A percentile compares a stretch with the other conserved stretches of the same genome.
phyloP scores from a whole-genome alignment of 1,284 basidiomycete species.

The Gastroboletus turbinatus region DNA sequence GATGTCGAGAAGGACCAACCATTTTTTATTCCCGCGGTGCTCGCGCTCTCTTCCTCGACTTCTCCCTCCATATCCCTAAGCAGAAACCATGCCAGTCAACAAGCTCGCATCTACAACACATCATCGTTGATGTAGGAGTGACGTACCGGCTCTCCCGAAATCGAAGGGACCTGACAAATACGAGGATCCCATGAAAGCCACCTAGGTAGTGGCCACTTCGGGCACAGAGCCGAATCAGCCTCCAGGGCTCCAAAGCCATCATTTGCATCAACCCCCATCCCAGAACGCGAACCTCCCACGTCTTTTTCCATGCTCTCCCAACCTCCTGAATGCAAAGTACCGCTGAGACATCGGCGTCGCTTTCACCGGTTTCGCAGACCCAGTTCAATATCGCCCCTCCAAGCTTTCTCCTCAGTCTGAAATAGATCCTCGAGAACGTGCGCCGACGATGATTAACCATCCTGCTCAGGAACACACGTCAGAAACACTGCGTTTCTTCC shows the following conservation, averaged over 20 bases:
- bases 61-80: conserved; percentile 17
- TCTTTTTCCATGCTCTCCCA: conserved; percentile 69
- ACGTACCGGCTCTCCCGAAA: conserved; percentile 7
- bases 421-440: background rate
- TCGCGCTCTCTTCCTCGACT: background rate
- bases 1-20: no score
- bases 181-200: conserved; percentile 31
- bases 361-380: conserved; percentile 9
- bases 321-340: conserved; percentile 10
- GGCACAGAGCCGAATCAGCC: conserved; percentile 7
- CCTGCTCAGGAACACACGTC: no score
- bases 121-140: conserved; percentile 17
- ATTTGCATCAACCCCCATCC: conserved; percentile 60
- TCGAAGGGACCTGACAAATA: conserved; percentile 13
- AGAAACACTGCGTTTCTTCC: no score
- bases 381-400: background rate
- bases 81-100: background rate
- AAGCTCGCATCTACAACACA: conserved; percentile 3
- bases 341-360: conserved; percentile 5
- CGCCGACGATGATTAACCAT: background rate
- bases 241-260: background rate
- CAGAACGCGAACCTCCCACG: conserved; percentile 55
- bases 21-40: no score
- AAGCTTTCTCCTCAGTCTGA: conserved; percentile 9
- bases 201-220: conserved; percentile 22